Base-by-base conservation (phyloP, 2,329 filamentous ascomycete species). In the Fusarium nematophilum region DNA sequence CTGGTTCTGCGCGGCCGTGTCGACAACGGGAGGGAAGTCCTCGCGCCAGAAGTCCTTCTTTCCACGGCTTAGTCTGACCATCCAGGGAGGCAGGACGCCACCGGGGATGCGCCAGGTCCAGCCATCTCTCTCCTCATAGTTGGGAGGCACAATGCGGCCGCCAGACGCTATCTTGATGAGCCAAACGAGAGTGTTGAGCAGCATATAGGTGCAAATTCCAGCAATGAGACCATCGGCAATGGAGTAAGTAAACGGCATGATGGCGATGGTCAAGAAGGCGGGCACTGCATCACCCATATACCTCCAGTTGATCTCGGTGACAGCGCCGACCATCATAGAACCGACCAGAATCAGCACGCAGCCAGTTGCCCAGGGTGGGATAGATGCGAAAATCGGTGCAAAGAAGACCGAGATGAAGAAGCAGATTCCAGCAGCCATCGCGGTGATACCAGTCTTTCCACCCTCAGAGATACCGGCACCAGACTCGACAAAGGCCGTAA, bases 371-470 rank as follows among this genome's bases (percentile, higher is more conserved):
- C 91, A 96, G 0, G 92, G 89, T 4, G 92, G 92, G 53, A 96
- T 95, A 0, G 90, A 93, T 9, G 92, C 92, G 70, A 96, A 96
- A 53, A 96, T 94, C 0, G 92, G 92, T 0, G 92, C 92, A 72
- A 96, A 96, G 82, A 96, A 96, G 58, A 96, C 85, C 53, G 90
- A 86, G 71, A 96, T 86, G 78, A 96, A 90, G 81, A 96, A 96
- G 77, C 90, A 93, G 43, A 96, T 53, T 5, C 92, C 92, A 0
- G 91, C 89, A 13, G 86, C 81, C 74, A 94, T 90, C 39, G 91
- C 87, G 0, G 92, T 95, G 14, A 96, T 77, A 13, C 92, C 92
- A 0, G 92, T 96, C 70, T 89, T 88, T 37, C 92, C 92, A 45
- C 92, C 92, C 75, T 96, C 92, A 0, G 90, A 91, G 62, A 96